Evolutionary conservation across 352 stramenopile species (phyloP), one percentile per base, ranked within the genome.

Genomic region (Globisporangium recalcitrans): DNA sequence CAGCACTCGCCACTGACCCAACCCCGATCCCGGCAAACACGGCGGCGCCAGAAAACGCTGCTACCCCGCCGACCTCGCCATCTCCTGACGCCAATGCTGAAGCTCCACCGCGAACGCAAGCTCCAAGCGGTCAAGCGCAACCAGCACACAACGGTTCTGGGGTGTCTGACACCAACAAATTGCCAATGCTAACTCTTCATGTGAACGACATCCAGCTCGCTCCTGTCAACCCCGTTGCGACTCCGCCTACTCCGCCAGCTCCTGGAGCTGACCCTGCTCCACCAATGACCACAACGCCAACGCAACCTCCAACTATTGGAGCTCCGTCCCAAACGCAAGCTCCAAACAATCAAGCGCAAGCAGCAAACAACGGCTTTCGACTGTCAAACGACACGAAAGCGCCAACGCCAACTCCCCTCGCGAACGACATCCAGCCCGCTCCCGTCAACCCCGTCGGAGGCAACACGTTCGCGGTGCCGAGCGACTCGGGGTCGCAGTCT

Each of bases 341-440:
- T 14, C 49, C 27, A 7, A 56, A 27, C 7, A 14, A 24, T 13
- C 27, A 24, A 24, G 49, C 14, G 27, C 49, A 55, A 7, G 26
- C 49, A 19, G 16, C 26, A 3, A 42, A 27, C 49, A 56, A 42
- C 49, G 22, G 27, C 9, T 46, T 16, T 2, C 48, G 48, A 6
- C 6, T 46, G 38, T 21, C 48, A 54, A 14, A 1, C 49, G 42
- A 3, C 21, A 3, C 47, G 4, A 22, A 52, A 3, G 10, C 48
- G 4, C 22, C 32, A 3, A 64, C 58, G 6, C 58, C 58, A 14
- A 19, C 29, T 8, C 58, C 44, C n/a, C 14, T 48, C 44, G 13
- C 22, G 27, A 62, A 62, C 29, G 21, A 21, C n/a, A 62, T 55
- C 7, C 29, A 62, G 29, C 56, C 46, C n/a, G 19, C 44, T 21